Evolutionary conservation across 2,329 filamentous ascomycete genomes (phyloP), one percentile per base, ranked within the genome.

Genomic region (Pyricularia grisea): DNA sequence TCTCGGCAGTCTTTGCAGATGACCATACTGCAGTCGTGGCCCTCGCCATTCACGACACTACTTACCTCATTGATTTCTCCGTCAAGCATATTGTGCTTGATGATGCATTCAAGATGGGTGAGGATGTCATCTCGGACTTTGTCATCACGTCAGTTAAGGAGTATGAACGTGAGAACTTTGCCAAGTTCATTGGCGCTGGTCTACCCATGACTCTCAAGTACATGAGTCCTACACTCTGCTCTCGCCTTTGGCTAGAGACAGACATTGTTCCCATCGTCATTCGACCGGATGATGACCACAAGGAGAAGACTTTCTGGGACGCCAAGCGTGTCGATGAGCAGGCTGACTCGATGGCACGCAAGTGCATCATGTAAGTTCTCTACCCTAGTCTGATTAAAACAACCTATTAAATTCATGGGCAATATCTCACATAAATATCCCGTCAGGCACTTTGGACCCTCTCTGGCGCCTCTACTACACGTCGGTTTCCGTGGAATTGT

Each of bases 271-370:
- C 91, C 1, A 82, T 94, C 60, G 85, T 90, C 3, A 82, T 93
- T 71, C 81, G 79, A 11, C 81, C 82, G 5, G 81, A 83, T 68
- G 78, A 82, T 14, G 79, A 82, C 61, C 74, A 78, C 71, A 80
- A 81, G 73, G 77, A 77, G 66, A 78, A 69, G 73, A 79, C 73
- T 61, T 81, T 84, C 71, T 86, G 85, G 82, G 80, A 84, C 65
- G 77, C 79, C 42, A 87, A 88, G 75, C 80, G 83, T n/a, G 84
- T 93, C 4, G 92, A 94, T 73, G 92, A 95, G 76, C 89, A 93
- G 77, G 91, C 92, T 1, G 92, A 94, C 75, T 91, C 90, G 0
- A 91, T 94, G 86, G 90, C 89, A 1, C 84, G 92, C 71, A 94
- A 93, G 80, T 92, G 90, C 76, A 84, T 93, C 71, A 86, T 89